Percentiles rank a stretch among this genome's conserved stretches.
Evolutionary conservation across 1,139 yeast genomes (phyloP).

Genomic region (Blastobotrys capitulatus): DNA sequence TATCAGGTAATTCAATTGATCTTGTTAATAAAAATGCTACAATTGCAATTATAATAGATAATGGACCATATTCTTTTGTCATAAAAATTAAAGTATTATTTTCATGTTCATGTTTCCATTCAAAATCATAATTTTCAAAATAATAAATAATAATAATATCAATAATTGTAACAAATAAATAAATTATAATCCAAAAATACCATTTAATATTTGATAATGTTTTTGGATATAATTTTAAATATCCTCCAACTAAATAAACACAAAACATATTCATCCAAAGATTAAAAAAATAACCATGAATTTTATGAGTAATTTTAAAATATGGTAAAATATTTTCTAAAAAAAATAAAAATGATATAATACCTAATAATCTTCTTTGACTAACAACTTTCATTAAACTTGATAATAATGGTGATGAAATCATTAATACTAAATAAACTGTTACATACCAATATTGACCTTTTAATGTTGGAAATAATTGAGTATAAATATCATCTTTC

Average conservation of each 20-base stretch:
- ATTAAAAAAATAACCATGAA: background rate
- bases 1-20: background rate
- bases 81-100: background rate
- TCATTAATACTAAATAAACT: background rate
- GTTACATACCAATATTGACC: conserved; percentile 1
- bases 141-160: background rate
- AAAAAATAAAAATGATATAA: background rate
- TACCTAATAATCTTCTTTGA: background rate
- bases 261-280: background rate
- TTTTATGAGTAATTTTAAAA: background rate
- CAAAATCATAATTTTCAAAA: background rate
- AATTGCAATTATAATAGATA: background rate
- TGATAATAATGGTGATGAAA: background rate
- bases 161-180: background rate
- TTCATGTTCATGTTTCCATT: background rate
- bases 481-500: background rate
- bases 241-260: background rate
- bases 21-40: background rate
- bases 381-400: background rate
- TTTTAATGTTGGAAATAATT: background rate
- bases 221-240: background rate
- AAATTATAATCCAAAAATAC: background rate
- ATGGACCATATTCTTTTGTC: background rate
- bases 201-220: background rate
- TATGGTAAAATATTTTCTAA: background rate